Conservation (phyloP, 805 yeast genomes). For the Yarrowia osloensis region DNA sequence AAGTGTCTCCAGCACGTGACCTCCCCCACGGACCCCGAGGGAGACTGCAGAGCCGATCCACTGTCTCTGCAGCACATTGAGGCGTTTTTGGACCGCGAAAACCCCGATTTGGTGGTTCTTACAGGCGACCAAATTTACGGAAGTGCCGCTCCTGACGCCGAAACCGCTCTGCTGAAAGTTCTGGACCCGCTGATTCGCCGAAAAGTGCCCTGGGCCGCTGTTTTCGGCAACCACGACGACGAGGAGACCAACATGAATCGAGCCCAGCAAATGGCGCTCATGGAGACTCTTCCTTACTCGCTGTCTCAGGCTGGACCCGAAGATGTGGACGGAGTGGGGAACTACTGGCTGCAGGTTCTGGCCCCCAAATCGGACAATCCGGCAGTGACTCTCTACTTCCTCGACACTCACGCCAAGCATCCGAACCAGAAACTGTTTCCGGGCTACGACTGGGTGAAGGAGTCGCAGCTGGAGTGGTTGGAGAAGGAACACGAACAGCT, state of each 20-base stretch:
- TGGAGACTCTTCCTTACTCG: conserved; percentile 65
- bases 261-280: conserved; percentile 58
- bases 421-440: conserved; percentile 50
- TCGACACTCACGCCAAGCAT: conserved; percentile 83
- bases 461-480: conserved; percentile 63
- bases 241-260: conserved; percentile 68
- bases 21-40: conserved; percentile 31
- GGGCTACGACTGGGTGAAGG: conserved; percentile 86
- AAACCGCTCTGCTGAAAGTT: conserved; percentile 77
- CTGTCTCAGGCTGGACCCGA: conserved; percentile 63
- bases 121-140: conserved; percentile 95
- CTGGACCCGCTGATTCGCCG: conserved; percentile 66
- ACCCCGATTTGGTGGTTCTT: conserved; percentile 81
- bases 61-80: conserved; percentile 65
- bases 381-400: conserved; percentile 64
- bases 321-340: conserved; percentile 79
- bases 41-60: conserved; percentile 72
- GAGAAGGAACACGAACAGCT: conserved; percentile 43
- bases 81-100: conserved; percentile 66
- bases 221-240: conserved; percentile 93
- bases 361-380: conserved; percentile 46
- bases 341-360: conserved; percentile 61
- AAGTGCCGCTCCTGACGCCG: conserved; percentile 72
- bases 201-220: conserved; percentile 78
- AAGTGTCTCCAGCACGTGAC: conserved; percentile 61